Base-by-base conservation (phyloP, 352 stramenopile species). In the Globisporangium viniferum region DNA sequence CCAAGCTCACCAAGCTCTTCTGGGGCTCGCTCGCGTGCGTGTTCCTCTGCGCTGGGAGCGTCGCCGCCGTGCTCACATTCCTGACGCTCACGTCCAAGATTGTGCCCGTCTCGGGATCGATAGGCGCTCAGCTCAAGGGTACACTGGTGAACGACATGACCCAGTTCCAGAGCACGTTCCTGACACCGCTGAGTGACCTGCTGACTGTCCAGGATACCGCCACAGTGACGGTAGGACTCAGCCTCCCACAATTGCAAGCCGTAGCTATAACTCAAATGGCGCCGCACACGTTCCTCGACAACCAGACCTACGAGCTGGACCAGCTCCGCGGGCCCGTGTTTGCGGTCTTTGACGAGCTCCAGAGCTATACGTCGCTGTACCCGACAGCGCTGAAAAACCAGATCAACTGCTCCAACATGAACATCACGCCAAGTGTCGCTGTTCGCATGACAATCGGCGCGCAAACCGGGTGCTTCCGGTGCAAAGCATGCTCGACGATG, bases 391-490 rank as follows among this genome's bases (percentile, higher is more conserved):
- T 74, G 7, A 68, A 73, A 49, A 53, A 66, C 5, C 62, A 69
- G 0, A 63, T 75, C 4, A 68, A 85, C 53, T 93, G 85, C 49
- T 59, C 72, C 10, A 65, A 62, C 33, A 64, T 90, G 66, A 80
- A 77, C 12, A 90, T 90, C 63, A 81, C 73, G 2, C 74, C 74
- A 2, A 93, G 72, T 39, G 51, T 76, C 15, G 60, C 64, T 1
- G 75, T 73, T 35, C 79, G 83, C 41, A 93, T 92, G 85, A 84
- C 68, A 7, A 68, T 86, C 46, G 85, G 80, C 0, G 80, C 72
- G 0, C 24, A 64, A 18, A 89, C 80, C 2, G 84, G 85, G 14
- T 93, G 83, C 46, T 92, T 90, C 59, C 76, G 72, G 24, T 93
- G 85, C 59, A 86, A 89, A 59, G 74, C 73, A 2, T 93, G 85